A percentile compares a stretch with the other conserved stretches of the same genome.
Conservation (phyloP, 148 eudicot species). For the Fagopyrum esculentum region DNA sequence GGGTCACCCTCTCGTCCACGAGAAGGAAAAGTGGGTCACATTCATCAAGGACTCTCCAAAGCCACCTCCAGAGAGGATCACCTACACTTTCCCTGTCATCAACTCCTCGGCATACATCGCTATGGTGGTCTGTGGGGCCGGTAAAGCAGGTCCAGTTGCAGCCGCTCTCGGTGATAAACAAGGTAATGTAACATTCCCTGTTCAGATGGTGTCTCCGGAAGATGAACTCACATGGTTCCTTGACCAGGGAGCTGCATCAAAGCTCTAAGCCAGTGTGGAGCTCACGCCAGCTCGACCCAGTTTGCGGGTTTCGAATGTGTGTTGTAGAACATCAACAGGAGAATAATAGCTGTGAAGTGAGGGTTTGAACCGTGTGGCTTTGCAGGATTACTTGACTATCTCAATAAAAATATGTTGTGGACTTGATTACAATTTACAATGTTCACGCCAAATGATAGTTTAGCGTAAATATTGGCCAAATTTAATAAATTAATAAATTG, state of each 20-base stretch:
- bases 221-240: slow-evolving; percentile 57
- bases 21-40: slow-evolving; percentile 52
- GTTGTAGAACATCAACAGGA: neutral
- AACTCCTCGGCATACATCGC: slow-evolving; percentile 57
- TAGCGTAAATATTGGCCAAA: neutral
- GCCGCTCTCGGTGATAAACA: slow-evolving; percentile 24
- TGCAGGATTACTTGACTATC: neutral
- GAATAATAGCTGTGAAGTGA: neutral
- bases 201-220: slow-evolving; percentile 47
- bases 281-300: neutral
- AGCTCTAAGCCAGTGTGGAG: slow-evolving; percentile 21
- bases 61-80: slow-evolving; percentile 68
- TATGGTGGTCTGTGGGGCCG: slow-evolving; percentile 51
- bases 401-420: neutral
- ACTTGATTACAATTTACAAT: neutral
- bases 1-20: slow-evolving; percentile 41
- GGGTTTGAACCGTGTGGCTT: neutral
- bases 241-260: slow-evolving; percentile 53
- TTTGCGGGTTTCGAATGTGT: neutral
- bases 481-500: neutral
- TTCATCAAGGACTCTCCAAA: slow-evolving; percentile 60
- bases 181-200: slow-evolving; percentile 25
- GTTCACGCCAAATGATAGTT: too few species aligned
- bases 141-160: slow-evolving; percentile 34
- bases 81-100: slow-evolving; percentile 69